These are phyloP conservation scores for Gloeophyllum trabeum DNA, from an alignment of 768 basidiomycete genomes.

Conservation along the genomic window DNA sequence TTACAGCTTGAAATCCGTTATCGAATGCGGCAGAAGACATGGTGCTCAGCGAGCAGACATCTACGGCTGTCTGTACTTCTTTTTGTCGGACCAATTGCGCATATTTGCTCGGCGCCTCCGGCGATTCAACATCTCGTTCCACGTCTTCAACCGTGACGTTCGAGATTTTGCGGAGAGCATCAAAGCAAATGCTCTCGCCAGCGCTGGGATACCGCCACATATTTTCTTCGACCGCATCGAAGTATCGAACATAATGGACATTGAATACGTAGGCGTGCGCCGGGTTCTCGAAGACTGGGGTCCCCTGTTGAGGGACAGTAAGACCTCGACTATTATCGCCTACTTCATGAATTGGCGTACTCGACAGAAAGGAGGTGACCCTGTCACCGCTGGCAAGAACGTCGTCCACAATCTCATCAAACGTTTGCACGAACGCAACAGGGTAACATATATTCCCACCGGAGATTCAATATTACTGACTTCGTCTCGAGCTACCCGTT, in stretches of 20 bases:
- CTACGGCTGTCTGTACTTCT: constrained; percentile 38
- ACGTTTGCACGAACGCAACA: too few species aligned
- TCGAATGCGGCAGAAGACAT: constrained; percentile 22
- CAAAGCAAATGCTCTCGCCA: constrained; percentile 5
- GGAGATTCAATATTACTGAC: too few species aligned
- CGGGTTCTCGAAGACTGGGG: not conserved
- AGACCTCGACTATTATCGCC: not conserved
- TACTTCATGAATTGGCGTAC: not conserved
- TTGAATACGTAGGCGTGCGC: not conserved
- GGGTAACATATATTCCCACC: too few species aligned
- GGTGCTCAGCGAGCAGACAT: constrained; percentile 29
- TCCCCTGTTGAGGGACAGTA: not conserved
- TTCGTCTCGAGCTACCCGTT: too few species aligned
- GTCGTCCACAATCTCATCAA: too few species aligned
- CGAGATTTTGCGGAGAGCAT: constrained; percentile 28
- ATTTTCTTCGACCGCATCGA: constrained; percentile 31
- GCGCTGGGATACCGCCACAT: constrained; percentile 12
- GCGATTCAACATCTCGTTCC: constrained; percentile 21
- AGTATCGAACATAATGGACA: constrained; percentile 34
- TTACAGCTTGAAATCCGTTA: constrained; percentile 19
- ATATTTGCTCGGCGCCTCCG: constrained; percentile 23
- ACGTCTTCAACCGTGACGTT: constrained; percentile 24
- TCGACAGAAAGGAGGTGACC: too few species aligned
- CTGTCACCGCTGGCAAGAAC: too few species aligned
- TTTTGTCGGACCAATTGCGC: constrained; percentile 25